A percentile compares a stretch with the other conserved stretches of the same genome.
Conservation (phyloP, 495 filamentous ascomycete species). For the Aspergillus cristatus region DNA sequence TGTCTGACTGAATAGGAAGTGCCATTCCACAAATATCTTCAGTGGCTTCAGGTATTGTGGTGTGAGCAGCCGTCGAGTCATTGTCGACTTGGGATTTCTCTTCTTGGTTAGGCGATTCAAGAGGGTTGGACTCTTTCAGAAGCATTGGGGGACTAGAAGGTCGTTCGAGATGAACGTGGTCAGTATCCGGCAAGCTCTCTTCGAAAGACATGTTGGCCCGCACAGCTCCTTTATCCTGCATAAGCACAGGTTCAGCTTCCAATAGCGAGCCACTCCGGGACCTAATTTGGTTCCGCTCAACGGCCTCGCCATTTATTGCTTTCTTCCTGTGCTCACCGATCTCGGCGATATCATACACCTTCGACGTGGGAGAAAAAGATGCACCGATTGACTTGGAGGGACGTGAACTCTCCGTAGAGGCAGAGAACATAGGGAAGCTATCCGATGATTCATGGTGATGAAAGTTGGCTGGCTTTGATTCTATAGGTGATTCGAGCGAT, state of each 20-base stretch:
- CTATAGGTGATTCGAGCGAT: slow-evolving; percentile 30
- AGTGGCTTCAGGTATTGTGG: slow-evolving; percentile 8
- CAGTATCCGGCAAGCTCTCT: slow-evolving; percentile 12
- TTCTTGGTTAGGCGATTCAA: slow-evolving; percentile 10
- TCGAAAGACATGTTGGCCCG: slow-evolving; percentile 16
- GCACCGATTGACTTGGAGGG: slow-evolving; percentile 34
- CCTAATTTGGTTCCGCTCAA: slow-evolving; percentile 3
- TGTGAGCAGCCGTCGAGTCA: slow-evolving; percentile 2
- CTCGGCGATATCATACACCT: slow-evolving; percentile 10
- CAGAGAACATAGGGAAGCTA: slow-evolving; percentile 76
- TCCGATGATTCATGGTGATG: slow-evolving; percentile 67
- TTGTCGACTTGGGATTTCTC: slow-evolving; percentile 2
- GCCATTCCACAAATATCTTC: slow-evolving; percentile 18
- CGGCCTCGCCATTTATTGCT: slow-evolving; percentile 6
- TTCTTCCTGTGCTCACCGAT: slow-evolving; percentile 1
- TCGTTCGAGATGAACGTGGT: slow-evolving; percentile 28
- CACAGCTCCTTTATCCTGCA: slow-evolving; percentile 12
- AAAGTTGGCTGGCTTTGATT: slow-evolving; percentile 31
- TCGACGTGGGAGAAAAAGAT: slow-evolving; percentile 31
- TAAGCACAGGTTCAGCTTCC: slow-evolving; percentile 5
- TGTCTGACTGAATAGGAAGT: slow-evolving; percentile 24
- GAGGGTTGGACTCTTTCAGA: slow-evolving; percentile 28
- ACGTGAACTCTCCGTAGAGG: slow-evolving; percentile 55
- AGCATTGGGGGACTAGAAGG: slow-evolving; percentile 33
- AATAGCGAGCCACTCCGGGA: slow-evolving; percentile 17